Conservation (phyloP, 257 asterid species). For the Forsythia suspensa region DNA sequence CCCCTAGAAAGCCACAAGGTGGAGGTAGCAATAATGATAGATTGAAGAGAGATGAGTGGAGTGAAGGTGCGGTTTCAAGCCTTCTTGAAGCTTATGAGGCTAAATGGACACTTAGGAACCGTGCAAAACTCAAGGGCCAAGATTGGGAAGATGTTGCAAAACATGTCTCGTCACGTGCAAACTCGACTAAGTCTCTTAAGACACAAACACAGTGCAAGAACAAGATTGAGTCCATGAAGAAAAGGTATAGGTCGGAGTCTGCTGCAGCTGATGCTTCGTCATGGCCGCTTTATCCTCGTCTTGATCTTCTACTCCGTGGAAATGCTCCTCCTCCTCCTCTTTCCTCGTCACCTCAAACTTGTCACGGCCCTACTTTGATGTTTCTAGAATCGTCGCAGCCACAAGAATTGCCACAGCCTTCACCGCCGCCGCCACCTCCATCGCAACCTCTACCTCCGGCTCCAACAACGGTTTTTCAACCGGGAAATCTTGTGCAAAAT, state of each 20-base stretch:
- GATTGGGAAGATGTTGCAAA: conserved; percentile 91
- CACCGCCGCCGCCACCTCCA: conserved; percentile 4
- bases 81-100: conserved; percentile 81
- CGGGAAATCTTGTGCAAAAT: conserved; percentile 33
- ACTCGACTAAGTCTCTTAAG: conserved; percentile 47
- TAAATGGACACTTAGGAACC: conserved; percentile 74
- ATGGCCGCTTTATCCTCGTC: conserved; percentile 81
- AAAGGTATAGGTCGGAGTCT: conserved; percentile 81
- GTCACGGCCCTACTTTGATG: background rate
- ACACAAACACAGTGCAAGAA: conserved; percentile 92
- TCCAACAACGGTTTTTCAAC: conserved; percentile 22
- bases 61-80: conserved; percentile 78
- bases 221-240: conserved; percentile 94
- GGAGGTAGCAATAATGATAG: conserved; percentile 36
- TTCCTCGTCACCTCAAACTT: background rate
- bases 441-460: background rate
- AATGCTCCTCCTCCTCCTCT: conserved; percentile 28
- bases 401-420: conserved; percentile 10
- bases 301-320: conserved; percentile 79
- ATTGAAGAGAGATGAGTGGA: conserved; percentile 85
- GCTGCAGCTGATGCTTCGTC: conserved; percentile 59
- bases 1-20: conserved; percentile 42
- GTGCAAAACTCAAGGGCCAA: conserved; percentile 89
- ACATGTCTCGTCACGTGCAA: conserved; percentile 54
- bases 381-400: conserved; percentile 23